phyloP scores from a whole-genome alignment of 139 green algal genomes.

The Volvox africanus region DNA sequence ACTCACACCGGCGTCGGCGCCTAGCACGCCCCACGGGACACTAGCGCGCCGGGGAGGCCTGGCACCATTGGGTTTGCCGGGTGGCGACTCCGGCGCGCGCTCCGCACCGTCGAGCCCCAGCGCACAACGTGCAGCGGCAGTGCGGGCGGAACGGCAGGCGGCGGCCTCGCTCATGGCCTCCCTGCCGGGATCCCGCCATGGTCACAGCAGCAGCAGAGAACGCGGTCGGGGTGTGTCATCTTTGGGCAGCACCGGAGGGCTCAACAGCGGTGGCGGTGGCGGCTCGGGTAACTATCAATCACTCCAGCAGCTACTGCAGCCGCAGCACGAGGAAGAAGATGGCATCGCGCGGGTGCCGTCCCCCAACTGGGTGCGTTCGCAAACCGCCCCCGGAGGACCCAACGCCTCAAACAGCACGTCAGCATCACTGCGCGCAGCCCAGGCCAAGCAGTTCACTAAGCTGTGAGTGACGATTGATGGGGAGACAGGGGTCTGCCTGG shows the following conservation, averaged over 20 bases:
- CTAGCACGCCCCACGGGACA: neutral
- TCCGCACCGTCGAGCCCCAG: conserved; percentile 24
- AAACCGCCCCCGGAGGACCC: neutral
- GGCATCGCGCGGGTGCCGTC: neutral
- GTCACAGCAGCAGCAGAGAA: neutral
- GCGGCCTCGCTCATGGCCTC: conserved; percentile 24
- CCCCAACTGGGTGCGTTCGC: neutral
- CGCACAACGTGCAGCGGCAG: conserved; percentile 9
- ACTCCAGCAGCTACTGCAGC: neutral
- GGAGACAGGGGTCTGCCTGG: too few relatives aligned
- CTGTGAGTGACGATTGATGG: conserved; percentile 12
- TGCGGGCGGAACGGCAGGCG: conserved; percentile 9
- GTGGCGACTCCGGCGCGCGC: neutral
- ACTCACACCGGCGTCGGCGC: neutral
- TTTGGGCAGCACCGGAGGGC: neutral
- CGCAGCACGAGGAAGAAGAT: neutral
- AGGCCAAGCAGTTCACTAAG: conserved; percentile 37
- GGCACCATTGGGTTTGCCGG: neutral
- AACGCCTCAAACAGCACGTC: neutral
- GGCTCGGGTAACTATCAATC: neutral
- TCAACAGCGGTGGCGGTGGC: neutral
- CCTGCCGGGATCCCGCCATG: neutral
- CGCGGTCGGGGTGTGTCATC: neutral
- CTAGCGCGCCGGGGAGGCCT: neutral
- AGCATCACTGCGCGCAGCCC: neutral